Evolutionary conservation across 768 basidiomycete species (phyloP), one percentile per base, ranked within the genome.

Genomic region (Lentinula edodes): DNA sequence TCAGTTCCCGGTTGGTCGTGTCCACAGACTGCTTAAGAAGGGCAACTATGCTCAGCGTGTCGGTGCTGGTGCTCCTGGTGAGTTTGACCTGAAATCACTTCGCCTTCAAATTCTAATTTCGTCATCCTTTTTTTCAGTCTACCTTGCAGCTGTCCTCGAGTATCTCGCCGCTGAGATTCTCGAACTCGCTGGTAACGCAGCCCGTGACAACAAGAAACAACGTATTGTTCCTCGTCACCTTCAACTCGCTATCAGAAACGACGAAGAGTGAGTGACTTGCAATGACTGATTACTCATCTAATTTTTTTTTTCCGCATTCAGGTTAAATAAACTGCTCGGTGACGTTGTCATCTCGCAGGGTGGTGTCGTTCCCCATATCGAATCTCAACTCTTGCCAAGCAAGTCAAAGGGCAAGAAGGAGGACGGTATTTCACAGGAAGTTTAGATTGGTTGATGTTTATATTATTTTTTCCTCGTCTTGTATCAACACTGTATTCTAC

Each of bases 201-300:
- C 88, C 34, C 84, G 87, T 63, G 87, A 86, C 74, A 89, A 89
- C 80, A 88, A 91, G 83, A 91, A 95, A 80, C 88, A 91, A 67
- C 93, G 94, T 88, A 95, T 95, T 68, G 91, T 95, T 23, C 94
- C 93, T 59, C 87, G 94, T 69, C 94, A 95, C 76, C 75, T 95
- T 53, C 94, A 95, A 71, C 86, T 95, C 59, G 93, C 94, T 65
- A 93, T 95, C 75, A 84, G 93, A 66, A 93, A 94, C 73, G 91
- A 93, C 62, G 92, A 94, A 72, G 92, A 90, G 88, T 88, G 70
- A 56, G 55, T 32, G 16, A 10, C 6, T 56, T 52, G 16, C 63
- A 79, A 71, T 43, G 18, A 15, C 9, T 6, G 3, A 28, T 28
- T 2, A 12, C 9, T 28, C 5, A 18, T 32, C 32, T 62, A 4